Evolutionary conservation across 106 monocot species (phyloP), one percentile per base, ranked within the genome.

Genomic region (Acorus calamus): DNA sequence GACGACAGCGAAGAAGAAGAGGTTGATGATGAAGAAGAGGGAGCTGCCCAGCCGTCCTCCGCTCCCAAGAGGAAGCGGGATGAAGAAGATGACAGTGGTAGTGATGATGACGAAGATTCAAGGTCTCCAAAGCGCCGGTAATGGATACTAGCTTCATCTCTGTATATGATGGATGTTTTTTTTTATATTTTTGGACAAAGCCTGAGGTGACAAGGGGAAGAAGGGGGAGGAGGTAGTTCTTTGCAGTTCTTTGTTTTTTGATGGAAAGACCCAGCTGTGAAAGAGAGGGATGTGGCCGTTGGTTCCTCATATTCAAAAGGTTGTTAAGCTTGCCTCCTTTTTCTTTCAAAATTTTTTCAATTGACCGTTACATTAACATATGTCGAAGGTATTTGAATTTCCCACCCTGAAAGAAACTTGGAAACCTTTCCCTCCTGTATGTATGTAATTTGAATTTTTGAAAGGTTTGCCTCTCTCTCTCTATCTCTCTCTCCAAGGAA

Each of bases 31-130:
- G 76, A 76, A 7, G 69, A 78, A 7, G 78, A 52, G 14, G 81
- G 69, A 8, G 68, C 67, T 46, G 61, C 6, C 4, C 65, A 65
- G 4, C 69, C 73, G 46, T 74, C 78, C 7, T 70, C 83, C 8
- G 66, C 89, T 12, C 71, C 81, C 74, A 89, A 89, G 76, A 82
- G 89, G 65, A 86, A 63, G 68, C 76, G 82, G 60, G 86, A 74
- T 46, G 73, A 84, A 42, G 78, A 73, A 11, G 84, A 67, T n/a
- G 71, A 60, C 14, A 4, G 60, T 2, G 79, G 73, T 62, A 71
- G 77, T 69, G 78, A 84, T 52, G 53, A 62, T 55, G 76, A 74
- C 7, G 83, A 83, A 42, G 83, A 80, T 13, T 61, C 56, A 55
- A 73, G 74, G 56, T 62, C 74, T 44, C 69, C 78, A 11, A 87